phyloP scores from a whole-genome alignment of 2,329 filamentous ascomycete genomes.

The Colletotrichum tropicicola region DNA sequence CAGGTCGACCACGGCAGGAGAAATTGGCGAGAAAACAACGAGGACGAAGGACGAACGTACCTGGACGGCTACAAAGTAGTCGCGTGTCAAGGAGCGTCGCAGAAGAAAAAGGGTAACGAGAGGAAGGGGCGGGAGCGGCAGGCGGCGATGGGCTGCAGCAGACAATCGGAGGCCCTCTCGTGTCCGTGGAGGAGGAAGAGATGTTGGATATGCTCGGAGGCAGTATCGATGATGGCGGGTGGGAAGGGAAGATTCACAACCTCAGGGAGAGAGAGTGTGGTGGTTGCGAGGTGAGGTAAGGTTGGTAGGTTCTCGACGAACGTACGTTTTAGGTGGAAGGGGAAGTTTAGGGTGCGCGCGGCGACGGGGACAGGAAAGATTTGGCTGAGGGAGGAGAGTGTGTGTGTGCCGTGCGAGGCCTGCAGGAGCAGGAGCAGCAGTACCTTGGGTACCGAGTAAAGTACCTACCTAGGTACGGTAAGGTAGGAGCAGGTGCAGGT shows the following conservation, averaged over 20 bases:
- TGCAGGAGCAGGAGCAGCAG: too few species aligned
- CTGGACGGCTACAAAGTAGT: constrained; percentile 35
- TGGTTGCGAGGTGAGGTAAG: constrained; percentile 23
- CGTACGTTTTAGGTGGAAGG: constrained; percentile 29
- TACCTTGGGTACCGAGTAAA: too few species aligned
- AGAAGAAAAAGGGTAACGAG: constrained; percentile 33
- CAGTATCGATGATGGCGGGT: constrained; percentile 31
- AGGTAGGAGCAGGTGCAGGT: too few species aligned
- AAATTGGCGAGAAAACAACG: not conserved
- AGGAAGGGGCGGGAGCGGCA: constrained; percentile 32
- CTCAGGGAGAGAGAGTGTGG: constrained; percentile 27
- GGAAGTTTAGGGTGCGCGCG: constrained; percentile 32
- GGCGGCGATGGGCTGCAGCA: constrained; percentile 9
- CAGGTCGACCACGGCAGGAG: not conserved
- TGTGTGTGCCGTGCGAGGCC: too few species aligned
- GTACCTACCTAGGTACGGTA: too few species aligned
- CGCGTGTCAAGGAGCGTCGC: constrained; percentile 47
- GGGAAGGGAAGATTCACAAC: constrained; percentile 28
- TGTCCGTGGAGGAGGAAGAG: constrained; percentile 16
- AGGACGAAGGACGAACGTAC: constrained; percentile 33
- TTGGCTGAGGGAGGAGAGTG: constrained; percentile 5
- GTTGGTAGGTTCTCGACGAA: not conserved
- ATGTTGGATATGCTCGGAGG: constrained; percentile 21
- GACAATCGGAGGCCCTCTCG: constrained; percentile 11
- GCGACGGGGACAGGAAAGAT: constrained; percentile 26